Conservation (phyloP, 805 yeast species). For the Yamadazyma scolyti region DNA sequence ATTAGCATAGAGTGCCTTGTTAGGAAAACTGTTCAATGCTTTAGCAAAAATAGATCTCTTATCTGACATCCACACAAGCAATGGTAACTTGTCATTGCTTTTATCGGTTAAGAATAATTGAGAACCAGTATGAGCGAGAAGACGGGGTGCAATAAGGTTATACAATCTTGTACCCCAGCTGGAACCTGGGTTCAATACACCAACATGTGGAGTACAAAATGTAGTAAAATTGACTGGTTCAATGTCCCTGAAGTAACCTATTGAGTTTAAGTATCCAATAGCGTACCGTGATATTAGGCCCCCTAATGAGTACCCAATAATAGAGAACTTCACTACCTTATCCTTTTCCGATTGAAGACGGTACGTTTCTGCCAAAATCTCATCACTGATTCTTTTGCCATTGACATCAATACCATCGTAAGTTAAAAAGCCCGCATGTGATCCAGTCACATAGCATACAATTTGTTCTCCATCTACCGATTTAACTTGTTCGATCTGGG, state of each 20-base stretch:
- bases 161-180: slow-evolving; percentile 40
- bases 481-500: slow-evolving; percentile 37
- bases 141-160: slow-evolving; percentile 59
- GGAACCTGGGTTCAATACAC: slow-evolving; percentile 49
- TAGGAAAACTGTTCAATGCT: slow-evolving; percentile 51
- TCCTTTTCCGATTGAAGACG: slow-evolving; percentile 8
- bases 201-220: slow-evolving; percentile 61
- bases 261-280: slow-evolving; percentile 47
- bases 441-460: slow-evolving; percentile 48
- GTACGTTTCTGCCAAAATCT: slow-evolving; percentile 38
- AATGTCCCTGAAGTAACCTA: slow-evolving; percentile 49
- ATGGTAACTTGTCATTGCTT: slow-evolving; percentile 36
- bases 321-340: slow-evolving; percentile 31
- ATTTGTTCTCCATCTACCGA: slow-evolving; percentile 20
- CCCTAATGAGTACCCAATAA: slow-evolving; percentile 41
- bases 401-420: slow-evolving; percentile 87
- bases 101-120: slow-evolving; percentile 57
- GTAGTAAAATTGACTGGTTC: slow-evolving; percentile 56
- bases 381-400: slow-evolving; percentile 70
- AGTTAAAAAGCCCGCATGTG: slow-evolving; percentile 72
- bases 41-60: slow-evolving; percentile 56
- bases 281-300: slow-evolving; percentile 40
- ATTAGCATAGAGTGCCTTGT: slow-evolving; percentile 65
- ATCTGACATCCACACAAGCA: slow-evolving; percentile 64
- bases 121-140: slow-evolving; percentile 68